Conservation (phyloP, 192 early-diverging fungal species). For the Funneliformis mosseae region DNA sequence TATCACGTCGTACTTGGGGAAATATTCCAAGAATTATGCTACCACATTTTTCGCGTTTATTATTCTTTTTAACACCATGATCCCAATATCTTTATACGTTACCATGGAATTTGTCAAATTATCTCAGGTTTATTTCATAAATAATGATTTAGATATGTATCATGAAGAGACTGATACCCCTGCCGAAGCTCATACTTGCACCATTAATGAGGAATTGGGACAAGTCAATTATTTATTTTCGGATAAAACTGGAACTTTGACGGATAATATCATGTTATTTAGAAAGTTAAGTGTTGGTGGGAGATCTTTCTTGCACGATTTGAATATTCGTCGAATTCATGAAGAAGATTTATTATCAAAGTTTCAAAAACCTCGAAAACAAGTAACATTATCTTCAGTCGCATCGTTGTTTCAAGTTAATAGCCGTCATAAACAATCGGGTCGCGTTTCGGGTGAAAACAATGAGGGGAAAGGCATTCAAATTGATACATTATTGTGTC, state of each 20-base stretch:
- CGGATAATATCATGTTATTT: slow-evolving; percentile 86
- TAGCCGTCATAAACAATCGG: neutral
- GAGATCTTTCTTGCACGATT: slow-evolving; percentile 59
- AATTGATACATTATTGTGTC: neutral
- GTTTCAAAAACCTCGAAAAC: slow-evolving; percentile 4
- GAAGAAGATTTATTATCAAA: slow-evolving; percentile 28
- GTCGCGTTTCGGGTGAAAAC: neutral
- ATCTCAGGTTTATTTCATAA: slow-evolving; percentile 74
- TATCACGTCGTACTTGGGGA: slow-evolving; percentile 55
- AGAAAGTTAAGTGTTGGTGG: slow-evolving; percentile 67
- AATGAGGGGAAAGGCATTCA: neutral
- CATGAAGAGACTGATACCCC: slow-evolving; percentile 68
- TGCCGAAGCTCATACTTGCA: slow-evolving; percentile 74
- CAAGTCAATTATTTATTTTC: slow-evolving; percentile 87
- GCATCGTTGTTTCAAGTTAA: neutral
- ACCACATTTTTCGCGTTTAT: slow-evolving; percentile 68
- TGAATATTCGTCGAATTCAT: slow-evolving; percentile 50
- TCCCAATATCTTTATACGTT: slow-evolving; percentile 88
- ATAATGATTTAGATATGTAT: slow-evolving; percentile 80
- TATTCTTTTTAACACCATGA: slow-evolving; percentile 82
- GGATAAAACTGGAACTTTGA: slow-evolving; percentile 90
- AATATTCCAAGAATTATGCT: slow-evolving; percentile 36
- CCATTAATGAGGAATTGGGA: slow-evolving; percentile 87
- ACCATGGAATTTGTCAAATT: slow-evolving; percentile 86
- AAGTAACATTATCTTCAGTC: neutral